These are phyloP conservation scores for Medakamo hakoo DNA, from an alignment of 139 green algal genomes.

Conservation along the genomic window DNA sequence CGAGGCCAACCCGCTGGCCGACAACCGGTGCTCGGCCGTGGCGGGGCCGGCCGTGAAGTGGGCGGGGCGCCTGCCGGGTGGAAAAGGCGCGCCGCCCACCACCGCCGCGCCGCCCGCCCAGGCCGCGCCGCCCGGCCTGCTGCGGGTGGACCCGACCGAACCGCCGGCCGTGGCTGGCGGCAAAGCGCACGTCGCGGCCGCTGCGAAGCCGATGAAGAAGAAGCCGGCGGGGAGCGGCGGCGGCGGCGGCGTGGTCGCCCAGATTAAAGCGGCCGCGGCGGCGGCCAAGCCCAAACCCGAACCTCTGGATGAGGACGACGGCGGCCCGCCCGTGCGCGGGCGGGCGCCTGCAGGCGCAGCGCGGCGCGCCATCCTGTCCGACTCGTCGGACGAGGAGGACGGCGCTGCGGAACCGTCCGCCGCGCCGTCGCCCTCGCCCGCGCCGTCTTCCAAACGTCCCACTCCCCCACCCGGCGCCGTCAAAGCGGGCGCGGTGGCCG, in stretches of 20 bases:
- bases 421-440: background rate
- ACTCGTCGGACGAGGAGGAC: background rate
- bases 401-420: background rate
- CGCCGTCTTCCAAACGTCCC: too few relatives aligned
- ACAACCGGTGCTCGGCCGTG: background rate
- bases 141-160: too few relatives aligned
- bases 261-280: background rate
- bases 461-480: background rate
- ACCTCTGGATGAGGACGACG: too few relatives aligned
- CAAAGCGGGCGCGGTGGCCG: too few relatives aligned
- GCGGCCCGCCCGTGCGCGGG: too few relatives aligned
- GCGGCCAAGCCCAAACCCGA: background rate
- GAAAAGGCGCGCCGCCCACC: too few relatives aligned
- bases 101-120: too few relatives aligned
- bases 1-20: background rate
- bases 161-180: background rate
- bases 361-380: background rate
- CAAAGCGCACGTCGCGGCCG: too few relatives aligned
- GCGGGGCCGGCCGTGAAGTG: background rate
- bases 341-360: background rate
- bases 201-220: background rate
- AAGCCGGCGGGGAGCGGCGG: too few relatives aligned
- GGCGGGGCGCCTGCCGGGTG: too few relatives aligned
- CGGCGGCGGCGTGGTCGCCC: background rate
- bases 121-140: too few relatives aligned